phyloP scores from a whole-genome alignment of 352 stramenopile species.

The Thraustochytrium sp. region DNA sequence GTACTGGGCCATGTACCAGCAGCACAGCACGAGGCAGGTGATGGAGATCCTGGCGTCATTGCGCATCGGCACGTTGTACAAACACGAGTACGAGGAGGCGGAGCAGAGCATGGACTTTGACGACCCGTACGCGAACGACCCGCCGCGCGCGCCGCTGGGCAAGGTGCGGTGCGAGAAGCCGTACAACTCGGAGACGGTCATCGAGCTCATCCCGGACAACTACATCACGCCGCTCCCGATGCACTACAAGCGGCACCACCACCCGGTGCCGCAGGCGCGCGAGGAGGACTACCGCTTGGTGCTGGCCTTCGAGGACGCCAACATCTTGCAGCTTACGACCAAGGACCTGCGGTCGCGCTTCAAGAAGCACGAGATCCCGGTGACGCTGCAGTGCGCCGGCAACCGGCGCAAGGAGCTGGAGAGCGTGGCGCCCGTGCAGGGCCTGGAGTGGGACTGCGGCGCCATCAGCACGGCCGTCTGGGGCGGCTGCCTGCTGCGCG shows the following conservation, averaged over 20 bases:
- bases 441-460: constrained; percentile 73
- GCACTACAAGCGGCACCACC: constrained; percentile 96
- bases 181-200: constrained; percentile 89
- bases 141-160: constrained; percentile 72
- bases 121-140: constrained; percentile 87
- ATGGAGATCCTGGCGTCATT: constrained; percentile 81
- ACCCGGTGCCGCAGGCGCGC: constrained; percentile 84
- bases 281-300: constrained; percentile 61
- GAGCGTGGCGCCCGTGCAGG: constrained; percentile 76
- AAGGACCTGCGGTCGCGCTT: constrained; percentile 87
- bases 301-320: constrained; percentile 57
- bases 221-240: constrained; percentile 92
- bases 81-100: constrained; percentile 62
- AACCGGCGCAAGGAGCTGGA: constrained; percentile 91
- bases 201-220: constrained; percentile 78
- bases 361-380: constrained; percentile 77
- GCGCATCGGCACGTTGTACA: constrained; percentile 75
- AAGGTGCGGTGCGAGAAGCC: constrained; percentile 78
- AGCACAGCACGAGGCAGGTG: constrained; percentile 87
- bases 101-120: constrained; percentile 45
- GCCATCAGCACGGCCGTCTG: constrained; percentile 88
- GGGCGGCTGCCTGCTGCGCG: constrained; percentile 81
- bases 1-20: constrained; percentile 92
- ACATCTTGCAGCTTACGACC: constrained; percentile 63
- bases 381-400: constrained; percentile 92